Evolutionary conservation across 148 eudicot genomes (phyloP), one percentile per base, ranked within the genome.

Genomic region (Beta vulgaris): DNA sequence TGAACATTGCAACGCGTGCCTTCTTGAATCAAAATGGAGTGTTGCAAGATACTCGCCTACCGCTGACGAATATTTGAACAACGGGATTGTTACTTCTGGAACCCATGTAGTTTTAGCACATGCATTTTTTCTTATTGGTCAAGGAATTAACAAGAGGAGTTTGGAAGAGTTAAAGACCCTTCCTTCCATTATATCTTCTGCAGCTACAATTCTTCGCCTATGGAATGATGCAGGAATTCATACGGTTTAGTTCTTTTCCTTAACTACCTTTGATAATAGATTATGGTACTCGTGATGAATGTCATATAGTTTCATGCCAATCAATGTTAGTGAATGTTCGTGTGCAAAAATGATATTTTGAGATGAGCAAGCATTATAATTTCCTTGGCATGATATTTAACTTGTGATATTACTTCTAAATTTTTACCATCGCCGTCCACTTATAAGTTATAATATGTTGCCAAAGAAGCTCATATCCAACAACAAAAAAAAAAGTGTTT

Each of bases 191-290:
- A 75, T 86, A 64, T 84, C 86, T 39, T 71, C 79, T 12, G 63
- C 84, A 0, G 90, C 88, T 2, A 64, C 85, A 7, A 83, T 89
- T 80, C 84, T 85, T 75, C 85, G 87, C 2, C 86, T 89, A 34
- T 87, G 86, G 83, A 85, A 89, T 73, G 92, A 89, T 77, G 36
- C 85, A 2, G 92, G 92, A 34, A 87, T 82, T 14, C 79, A 83
- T 21, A 68, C 78, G 85, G 89, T 86, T 71, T 12, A 15, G 14
- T 12, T n/a, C 1, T 1, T 12, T 55, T 55, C 31, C 6, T 34
- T 13, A 31, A 3, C n/a, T n/a, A n/a, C n/a, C n/a, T n/a, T n/a
- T n/a, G n/a, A n/a, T n/a, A n/a, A n/a, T n/a, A n/a, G n/a, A n/a
- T n/a, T n/a, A n/a, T n/a, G n/a, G n/a, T n/a, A n/a, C n/a, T n/a